These are phyloP conservation scores for Penstemon newberryi DNA, from an alignment of 257 asterid species.

Conservation along the genomic window DNA sequence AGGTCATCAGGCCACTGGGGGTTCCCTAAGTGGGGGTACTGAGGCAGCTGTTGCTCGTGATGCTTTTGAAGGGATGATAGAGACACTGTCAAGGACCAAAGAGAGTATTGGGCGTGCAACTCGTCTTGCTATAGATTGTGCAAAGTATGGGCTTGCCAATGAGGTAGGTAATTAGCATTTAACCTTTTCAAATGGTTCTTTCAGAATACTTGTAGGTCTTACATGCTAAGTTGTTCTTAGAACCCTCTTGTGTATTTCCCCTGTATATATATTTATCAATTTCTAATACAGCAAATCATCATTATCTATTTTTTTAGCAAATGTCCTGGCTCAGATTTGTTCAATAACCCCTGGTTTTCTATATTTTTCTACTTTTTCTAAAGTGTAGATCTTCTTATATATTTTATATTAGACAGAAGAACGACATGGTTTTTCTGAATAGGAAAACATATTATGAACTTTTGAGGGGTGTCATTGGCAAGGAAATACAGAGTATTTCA, in stretches of 20 bases:
- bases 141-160: conserved; percentile 90
- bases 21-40: conserved; percentile 83
- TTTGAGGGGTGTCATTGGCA: conserved; percentile 12
- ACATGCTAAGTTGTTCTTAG: conserved; percentile 19
- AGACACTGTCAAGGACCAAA: conserved; percentile 95
- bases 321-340: neutral
- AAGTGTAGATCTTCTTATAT: neutral
- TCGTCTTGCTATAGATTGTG: conserved; percentile 98
- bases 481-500: conserved; percentile 17
- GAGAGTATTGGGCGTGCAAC: conserved; percentile 99
- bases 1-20: conserved; percentile 62
- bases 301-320: neutral
- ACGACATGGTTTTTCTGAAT: neutral
- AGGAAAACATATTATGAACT: neutral
- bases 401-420: neutral
- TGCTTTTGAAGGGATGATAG: conserved; percentile 99
- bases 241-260: conserved; percentile 5
- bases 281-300: neutral
- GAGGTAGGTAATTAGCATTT: conserved; percentile 54
- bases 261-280: neutral
- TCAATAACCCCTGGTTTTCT: neutral
- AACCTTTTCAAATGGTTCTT: conserved; percentile 11
- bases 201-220: conserved; percentile 8
- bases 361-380: neutral
- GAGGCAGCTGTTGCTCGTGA: conserved; percentile 99